Evolutionary conservation across 352 stramenopile genomes (phyloP).

Genomic region (Phytopythium chamaehyphon): DNA sequence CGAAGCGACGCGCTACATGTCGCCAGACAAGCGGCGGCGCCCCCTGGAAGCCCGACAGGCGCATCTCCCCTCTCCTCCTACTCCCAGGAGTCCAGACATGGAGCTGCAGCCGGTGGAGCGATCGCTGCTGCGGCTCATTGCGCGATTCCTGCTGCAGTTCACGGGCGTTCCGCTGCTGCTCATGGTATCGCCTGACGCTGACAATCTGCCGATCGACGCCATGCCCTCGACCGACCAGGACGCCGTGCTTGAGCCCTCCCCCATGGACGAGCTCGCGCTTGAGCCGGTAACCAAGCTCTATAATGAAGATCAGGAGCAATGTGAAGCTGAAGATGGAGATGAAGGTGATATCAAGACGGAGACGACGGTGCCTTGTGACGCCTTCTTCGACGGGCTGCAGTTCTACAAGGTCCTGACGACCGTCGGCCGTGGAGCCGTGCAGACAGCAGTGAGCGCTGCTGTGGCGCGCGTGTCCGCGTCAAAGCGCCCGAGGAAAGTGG

Average conservation of each 20-base stretch:
- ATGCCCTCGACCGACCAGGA: conserved; percentile 29
- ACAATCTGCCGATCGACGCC: conserved; percentile 12
- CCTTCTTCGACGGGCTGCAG: conserved; percentile 54
- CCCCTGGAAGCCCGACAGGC: not conserved
- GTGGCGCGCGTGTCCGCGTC: conserved; percentile 27
- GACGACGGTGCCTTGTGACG: conserved; percentile 12
- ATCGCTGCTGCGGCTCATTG: conserved; percentile 21
- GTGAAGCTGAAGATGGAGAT: conserved; percentile 6
- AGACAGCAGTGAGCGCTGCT: conserved; percentile 30
- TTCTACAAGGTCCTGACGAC: conserved; percentile 59
- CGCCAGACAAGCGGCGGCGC: conserved; percentile 2
- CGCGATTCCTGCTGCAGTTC: conserved; percentile 32
- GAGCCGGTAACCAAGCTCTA: too few relatives aligned
- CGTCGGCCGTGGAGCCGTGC: conserved; percentile 30
- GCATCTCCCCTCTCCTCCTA: not conserved
- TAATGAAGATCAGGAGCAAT: too few relatives aligned
- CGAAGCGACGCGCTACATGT: conserved; percentile 3
- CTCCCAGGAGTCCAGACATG: too few relatives aligned
- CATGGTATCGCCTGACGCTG: conserved; percentile 24
- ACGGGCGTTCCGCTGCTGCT: conserved; percentile 24
- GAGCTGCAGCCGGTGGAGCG: too few relatives aligned
- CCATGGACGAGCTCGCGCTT: too few relatives aligned
- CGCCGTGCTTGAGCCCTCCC: too few relatives aligned
- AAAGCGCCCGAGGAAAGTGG: conserved; percentile 26
- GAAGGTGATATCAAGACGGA: not conserved